phyloP scores from a whole-genome alignment of 805 yeast genomes.

The Starmerella potacharoeniae region DNA sequence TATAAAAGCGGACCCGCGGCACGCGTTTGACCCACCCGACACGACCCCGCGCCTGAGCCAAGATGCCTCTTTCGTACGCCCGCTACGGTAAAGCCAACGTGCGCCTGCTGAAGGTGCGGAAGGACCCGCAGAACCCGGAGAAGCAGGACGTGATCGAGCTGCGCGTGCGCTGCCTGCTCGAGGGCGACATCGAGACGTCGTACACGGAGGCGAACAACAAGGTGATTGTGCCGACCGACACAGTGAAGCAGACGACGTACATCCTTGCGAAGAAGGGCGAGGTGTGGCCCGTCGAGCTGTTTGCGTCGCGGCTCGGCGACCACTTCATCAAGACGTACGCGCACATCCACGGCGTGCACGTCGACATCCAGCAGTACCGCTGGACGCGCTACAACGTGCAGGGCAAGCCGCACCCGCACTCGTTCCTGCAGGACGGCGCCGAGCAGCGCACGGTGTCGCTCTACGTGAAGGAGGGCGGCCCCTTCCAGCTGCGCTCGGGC shows the following conservation, averaged over 20 bases:
- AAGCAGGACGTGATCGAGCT: slow-evolving; percentile 79
- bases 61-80: slow-evolving; percentile 20
- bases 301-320: slow-evolving; percentile 71
- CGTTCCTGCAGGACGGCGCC: slow-evolving; percentile 74
- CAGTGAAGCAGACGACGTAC: slow-evolving; percentile 79
- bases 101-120: slow-evolving; percentile 79
- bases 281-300: slow-evolving; percentile 84
- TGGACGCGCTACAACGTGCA: slow-evolving; percentile 71
- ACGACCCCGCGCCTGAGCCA: no score
- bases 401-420: slow-evolving; percentile 71
- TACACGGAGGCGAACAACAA: slow-evolving; percentile 83
- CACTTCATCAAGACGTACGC: slow-evolving; percentile 69
- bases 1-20: neutral
- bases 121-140: slow-evolving; percentile 59
- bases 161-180: slow-evolving; percentile 60
- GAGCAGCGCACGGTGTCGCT: slow-evolving; percentile 52
- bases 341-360: slow-evolving; percentile 63
- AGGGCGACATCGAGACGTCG: slow-evolving; percentile 67
- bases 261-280: slow-evolving; percentile 72
- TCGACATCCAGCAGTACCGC: slow-evolving; percentile 56
- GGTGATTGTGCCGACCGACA: slow-evolving; percentile 87
- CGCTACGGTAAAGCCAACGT: slow-evolving; percentile 86
- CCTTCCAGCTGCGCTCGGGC: slow-evolving; percentile 51
- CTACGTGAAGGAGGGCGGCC: slow-evolving; percentile 28
- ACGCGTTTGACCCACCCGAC: neutral